These are phyloP conservation scores for Xylariaceae sp. DNA, from an alignment of 2,329 filamentous ascomycete species.

Conservation along the genomic window DNA sequence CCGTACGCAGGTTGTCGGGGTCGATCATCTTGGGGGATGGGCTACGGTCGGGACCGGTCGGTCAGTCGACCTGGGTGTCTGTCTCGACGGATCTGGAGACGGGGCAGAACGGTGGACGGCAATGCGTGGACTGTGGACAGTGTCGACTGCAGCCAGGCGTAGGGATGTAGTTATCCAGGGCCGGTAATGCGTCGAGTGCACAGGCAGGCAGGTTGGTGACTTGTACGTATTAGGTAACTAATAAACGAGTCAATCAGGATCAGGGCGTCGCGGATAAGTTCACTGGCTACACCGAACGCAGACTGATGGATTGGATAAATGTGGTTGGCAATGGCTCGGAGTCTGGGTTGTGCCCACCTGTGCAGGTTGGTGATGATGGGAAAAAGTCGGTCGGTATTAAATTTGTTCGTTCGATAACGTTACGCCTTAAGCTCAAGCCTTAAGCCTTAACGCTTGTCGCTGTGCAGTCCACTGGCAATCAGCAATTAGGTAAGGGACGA, in stretches of 20 bases:
- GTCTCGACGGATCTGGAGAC: not conserved
- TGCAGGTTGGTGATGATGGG: not conserved
- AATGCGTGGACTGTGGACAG: too few species aligned
- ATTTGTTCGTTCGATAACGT: not conserved
- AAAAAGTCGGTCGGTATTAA: not conserved
- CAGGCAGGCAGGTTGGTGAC: not conserved
- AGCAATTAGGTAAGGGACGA: not conserved
- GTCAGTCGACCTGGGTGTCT: not conserved
- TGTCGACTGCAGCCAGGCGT: too few species aligned
- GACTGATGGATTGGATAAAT: not conserved
- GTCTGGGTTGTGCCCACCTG: not conserved
- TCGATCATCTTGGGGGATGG: conserved; percentile 37
- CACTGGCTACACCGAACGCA: not conserved
- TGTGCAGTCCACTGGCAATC: too few species aligned
- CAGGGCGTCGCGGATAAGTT: not conserved
- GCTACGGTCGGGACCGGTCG: not conserved
- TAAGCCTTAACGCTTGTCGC: too few species aligned
- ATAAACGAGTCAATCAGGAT: not conserved
- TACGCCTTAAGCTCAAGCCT: not conserved
- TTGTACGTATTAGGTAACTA: not conserved
- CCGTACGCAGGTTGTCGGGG: conserved; percentile 58
- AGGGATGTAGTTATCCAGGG: too few species aligned
- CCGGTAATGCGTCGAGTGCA: too few species aligned
- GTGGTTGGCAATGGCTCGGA: not conserved
- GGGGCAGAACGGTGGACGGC: not conserved